Evolutionary conservation across 768 basidiomycete species (phyloP).

Genomic region (Pseudohyphozyma bogoriensis): DNA sequence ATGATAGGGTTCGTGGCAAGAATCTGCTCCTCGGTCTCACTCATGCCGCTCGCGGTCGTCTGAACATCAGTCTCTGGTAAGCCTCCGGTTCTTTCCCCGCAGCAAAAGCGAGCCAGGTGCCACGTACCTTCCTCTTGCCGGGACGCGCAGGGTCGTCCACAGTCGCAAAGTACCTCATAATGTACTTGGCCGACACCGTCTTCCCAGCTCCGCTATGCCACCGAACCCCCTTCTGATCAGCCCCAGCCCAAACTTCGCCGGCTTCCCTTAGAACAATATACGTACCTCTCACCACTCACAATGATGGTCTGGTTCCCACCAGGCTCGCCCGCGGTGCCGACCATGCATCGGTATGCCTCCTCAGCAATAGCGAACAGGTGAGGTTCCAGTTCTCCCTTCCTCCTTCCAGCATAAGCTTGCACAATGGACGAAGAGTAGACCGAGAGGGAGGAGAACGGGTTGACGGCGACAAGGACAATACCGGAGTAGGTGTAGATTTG

Average conservation of each 20-base stretch:
- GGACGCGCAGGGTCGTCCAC: conserved; percentile 70
- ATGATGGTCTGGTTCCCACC: conserved; percentile 91
- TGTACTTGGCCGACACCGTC: conserved; percentile 98
- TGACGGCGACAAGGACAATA: conserved; percentile 96
- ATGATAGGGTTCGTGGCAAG: conserved; percentile 98
- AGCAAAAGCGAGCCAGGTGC: conserved; percentile 2
- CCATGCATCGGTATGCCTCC: conserved; percentile 97
- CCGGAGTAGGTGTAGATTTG: conserved; percentile 99
- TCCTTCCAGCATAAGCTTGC: conserved; percentile 85
- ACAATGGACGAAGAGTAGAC: conserved; percentile 96
- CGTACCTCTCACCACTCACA: conserved; percentile 91
- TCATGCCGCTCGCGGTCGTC: conserved; percentile 43
- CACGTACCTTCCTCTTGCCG: conserved; percentile 35
- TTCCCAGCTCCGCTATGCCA: conserved; percentile 83
- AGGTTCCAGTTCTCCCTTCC: conserved; percentile 89
- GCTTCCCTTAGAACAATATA: conserved; percentile 1
- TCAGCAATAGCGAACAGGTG: conserved; percentile 98
- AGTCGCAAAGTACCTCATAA: conserved; percentile 97
- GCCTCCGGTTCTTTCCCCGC: conserved; percentile 5
- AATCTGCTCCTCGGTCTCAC: conserved; percentile 93
- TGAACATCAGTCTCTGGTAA: background rate
- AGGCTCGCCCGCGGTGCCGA: conserved; percentile 49
- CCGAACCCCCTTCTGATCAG: background rate
- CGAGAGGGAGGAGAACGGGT: conserved; percentile 94
- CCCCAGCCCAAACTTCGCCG: background rate